These are phyloP conservation scores for Suillus ampliporus DNA, from an alignment of 768 basidiomycete genomes.

Conservation along the genomic window DNA sequence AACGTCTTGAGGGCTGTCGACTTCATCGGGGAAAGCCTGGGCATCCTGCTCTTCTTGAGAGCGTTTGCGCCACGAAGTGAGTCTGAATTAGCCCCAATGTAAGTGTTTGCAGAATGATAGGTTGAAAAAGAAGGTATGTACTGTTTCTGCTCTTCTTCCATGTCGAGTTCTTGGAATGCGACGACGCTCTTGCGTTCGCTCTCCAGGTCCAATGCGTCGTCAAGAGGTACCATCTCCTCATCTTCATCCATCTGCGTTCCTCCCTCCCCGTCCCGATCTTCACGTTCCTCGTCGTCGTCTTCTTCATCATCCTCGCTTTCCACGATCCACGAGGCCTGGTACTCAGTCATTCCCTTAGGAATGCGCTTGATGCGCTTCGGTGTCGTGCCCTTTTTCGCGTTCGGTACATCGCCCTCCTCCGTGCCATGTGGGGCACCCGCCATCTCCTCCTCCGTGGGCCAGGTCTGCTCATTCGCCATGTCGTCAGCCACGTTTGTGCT, in stretches of 20 bases:
- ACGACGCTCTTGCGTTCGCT: slow-evolving; percentile 56
- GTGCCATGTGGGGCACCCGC: slow-evolving; percentile 36
- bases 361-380: slow-evolving; percentile 81
- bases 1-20: slow-evolving; percentile 90
- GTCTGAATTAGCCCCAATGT: slow-evolving; percentile 44
- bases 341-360: slow-evolving; percentile 95
- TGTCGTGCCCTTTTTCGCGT: slow-evolving; percentile 73
- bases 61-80: slow-evolving; percentile 71
- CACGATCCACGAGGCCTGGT: slow-evolving; percentile 96
- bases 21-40: slow-evolving; percentile 91
- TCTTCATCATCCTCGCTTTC: slow-evolving; percentile 73
- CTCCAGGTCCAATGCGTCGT: slow-evolving; percentile 62
- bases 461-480: slow-evolving; percentile 94
- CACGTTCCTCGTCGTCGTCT: slow-evolving; percentile 49
- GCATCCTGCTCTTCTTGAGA: slow-evolving; percentile 82
- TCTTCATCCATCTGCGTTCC: slow-evolving; percentile 50
- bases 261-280: slow-evolving; percentile 41
- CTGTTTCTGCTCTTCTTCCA: slow-evolving; percentile 88
- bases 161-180: slow-evolving; percentile 77
- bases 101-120: slow-evolving; percentile 6
- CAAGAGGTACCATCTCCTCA: slow-evolving; percentile 66
- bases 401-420: slow-evolving; percentile 48
- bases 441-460: slow-evolving; percentile 95
- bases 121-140: slow-evolving; percentile 43
- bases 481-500: slow-evolving; percentile 90